Evolutionary conservation across 768 basidiomycete species (phyloP), one percentile per base, ranked within the genome.

Genomic region (Phylloporus sp.): DNA sequence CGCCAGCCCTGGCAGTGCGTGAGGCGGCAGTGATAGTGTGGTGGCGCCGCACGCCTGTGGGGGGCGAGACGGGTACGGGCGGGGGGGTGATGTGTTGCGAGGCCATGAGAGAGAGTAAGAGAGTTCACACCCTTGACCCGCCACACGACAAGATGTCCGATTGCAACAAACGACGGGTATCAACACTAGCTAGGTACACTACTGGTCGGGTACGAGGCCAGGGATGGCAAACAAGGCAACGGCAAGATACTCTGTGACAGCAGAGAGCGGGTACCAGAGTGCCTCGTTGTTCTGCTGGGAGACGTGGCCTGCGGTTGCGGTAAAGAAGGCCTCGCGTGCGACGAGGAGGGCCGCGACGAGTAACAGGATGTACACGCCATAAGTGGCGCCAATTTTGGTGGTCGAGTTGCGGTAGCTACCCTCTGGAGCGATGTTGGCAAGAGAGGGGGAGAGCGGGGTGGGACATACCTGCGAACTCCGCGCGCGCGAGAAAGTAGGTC

Each of bases 11-110:
- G 31, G 82, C 77, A 2, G 80, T 72, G 59, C 89, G 80, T 45
- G 86, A 86, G 22, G 86, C 76, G 11, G 86, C 80, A 27, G 89
- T 80, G 69, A 91, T 90, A 44, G 89, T 91, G 62, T 91, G 89
- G 67, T 91, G 86, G 28, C 89, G 81, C 59, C 89, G 76, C n/a
- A 91, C 87, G 22, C 78, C 76, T 13, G 69, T 66, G 23, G 71
- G 67, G 5, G 68, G 63, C 5, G 71, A 69, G 4, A 61, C 69
- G 20, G 74, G 64, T 31, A 67, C 70, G 18, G 75, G 74, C 26
- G 76, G 75, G 22, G 76, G 74, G 18, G 75, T 70, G 15, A 73
- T 70, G 34, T 70, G 64, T 56, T 70, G 70, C 13, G 70, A 63
- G 35, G 75, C 69, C 74, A 76, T 76, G 53, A 27, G 49, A 38